Evolutionary conservation across 2,329 filamentous ascomycete genomes (phyloP), one percentile per base, ranked within the genome.

Genomic region (Phaeosphaeriaceae sp.): DNA sequence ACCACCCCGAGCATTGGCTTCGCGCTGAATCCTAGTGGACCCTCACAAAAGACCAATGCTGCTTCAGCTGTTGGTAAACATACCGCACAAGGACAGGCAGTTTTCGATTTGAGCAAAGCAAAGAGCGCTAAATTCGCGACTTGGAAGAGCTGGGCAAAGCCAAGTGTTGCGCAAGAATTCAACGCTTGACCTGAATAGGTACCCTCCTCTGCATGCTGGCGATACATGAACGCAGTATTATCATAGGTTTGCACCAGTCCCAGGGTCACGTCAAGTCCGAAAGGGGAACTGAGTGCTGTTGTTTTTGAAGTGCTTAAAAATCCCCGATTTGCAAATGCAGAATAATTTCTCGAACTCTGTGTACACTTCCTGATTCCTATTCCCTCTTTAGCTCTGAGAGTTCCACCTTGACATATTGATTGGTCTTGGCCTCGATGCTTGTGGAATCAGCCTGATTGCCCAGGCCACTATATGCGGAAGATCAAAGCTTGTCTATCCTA

Each of bases 81-180:
- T 55, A 61, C 54, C 2, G 54, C 44, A 1, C 59, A 72, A 53
- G 71, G 70, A 21, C 61, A 66, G 40, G 67, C 58, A 7, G 59
- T 53, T 2, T 66, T 74, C 48, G 62, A 70, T 58, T 48, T 74
- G 15, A 58, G 60, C 51, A 65, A 64, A 51, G 71, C 72, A 19
- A 65, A 58, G 58, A 68, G 57, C 33, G 58, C 53, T 21, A 52
- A 65, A 17, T 73, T 70, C 58, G 62, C 51, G 7, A 65, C 59
- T 2, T 74, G 72, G 72, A 70, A 66, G 46, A 57, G 51, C 13
- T 67, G 66, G 60, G 70, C 65, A 25, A 54, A 48, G 24, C 55
- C 66, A 24, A 54, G 17, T 17, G 49, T 54, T 27, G 49, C 53
- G 31, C 7, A 13, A 15, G 31, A 36, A 15, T 36, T 36, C 11